Conservation (phyloP, 345 rosid species). For the Toxicodendron radicans region DNA sequence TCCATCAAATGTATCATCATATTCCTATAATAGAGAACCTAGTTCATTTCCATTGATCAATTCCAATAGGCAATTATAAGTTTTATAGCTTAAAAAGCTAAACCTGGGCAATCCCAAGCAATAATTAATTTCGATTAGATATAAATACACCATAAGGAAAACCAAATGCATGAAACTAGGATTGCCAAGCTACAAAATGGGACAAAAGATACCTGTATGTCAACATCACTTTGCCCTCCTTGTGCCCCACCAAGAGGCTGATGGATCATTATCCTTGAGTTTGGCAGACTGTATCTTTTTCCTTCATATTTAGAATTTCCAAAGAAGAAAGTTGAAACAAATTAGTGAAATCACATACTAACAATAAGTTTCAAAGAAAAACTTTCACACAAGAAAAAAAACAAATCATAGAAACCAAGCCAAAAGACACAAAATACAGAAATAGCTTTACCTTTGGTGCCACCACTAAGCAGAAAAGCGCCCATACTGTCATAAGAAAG, state of each 20-base stretch:
- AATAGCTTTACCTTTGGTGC: conserved; percentile 47
- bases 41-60: not conserved
- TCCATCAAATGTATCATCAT: too few species aligned
- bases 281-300: conserved; percentile 58
- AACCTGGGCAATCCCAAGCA: not conserved
- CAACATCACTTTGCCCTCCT: conserved; percentile 57
- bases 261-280: conserved; percentile 66
- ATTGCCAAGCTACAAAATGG: not conserved
- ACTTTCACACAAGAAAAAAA: not conserved
- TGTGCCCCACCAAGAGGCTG: conserved; percentile 68
- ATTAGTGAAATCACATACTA: not conserved
- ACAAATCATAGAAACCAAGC: not conserved
- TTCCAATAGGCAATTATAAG: not conserved
- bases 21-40: not conserved
- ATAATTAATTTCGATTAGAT: not conserved
- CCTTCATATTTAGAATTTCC: conserved; percentile 28
- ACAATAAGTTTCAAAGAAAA: not conserved
- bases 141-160: not conserved
- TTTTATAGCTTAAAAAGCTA: not conserved
- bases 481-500: conserved; percentile 45
- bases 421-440: conserved; percentile 3
- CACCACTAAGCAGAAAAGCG: conserved; percentile 59
- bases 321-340: not conserved
- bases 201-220: conserved; percentile 41
- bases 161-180: conserved; percentile 4